These are phyloP conservation scores for Beauveria caledonica DNA, from an alignment of 2,329 filamentous ascomycete species.

Conservation along the genomic window DNA sequence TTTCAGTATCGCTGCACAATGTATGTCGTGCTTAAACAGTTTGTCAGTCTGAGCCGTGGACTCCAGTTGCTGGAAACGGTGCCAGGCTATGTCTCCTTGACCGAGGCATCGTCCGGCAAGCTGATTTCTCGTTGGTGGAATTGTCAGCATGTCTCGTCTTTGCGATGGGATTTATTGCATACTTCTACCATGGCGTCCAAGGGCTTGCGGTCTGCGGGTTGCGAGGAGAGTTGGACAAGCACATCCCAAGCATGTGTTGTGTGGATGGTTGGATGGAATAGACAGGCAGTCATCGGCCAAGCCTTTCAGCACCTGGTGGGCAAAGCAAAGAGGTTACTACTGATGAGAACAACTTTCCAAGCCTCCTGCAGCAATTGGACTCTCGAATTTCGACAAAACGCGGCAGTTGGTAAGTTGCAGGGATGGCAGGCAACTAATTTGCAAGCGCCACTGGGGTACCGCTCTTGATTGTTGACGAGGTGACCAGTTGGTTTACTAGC, in stretches of 20 bases:
- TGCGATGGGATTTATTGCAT: too few relatives aligned
- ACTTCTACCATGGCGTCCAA: not conserved
- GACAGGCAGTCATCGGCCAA: not conserved
- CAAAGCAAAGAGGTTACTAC: not conserved
- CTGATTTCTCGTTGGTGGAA: too few relatives aligned
- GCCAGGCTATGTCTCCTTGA: not conserved
- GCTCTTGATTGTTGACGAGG: not conserved
- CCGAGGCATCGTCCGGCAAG: not conserved
- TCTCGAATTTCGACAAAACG: not conserved
- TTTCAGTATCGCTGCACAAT: too few relatives aligned
- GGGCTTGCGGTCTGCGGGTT: not conserved
- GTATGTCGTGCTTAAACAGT: too few relatives aligned
- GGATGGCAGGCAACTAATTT: not conserved
- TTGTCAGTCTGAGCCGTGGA: not conserved
- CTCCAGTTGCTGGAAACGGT: not conserved
- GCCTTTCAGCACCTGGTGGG: not conserved
- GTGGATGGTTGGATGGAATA: not conserved
- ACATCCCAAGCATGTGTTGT: not conserved
- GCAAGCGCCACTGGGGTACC: not conserved
- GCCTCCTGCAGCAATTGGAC: not conserved
- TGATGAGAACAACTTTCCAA: not conserved
- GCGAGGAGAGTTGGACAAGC: not conserved
- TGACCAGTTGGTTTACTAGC: not conserved
- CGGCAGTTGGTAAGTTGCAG: slow-evolving; percentile 6
- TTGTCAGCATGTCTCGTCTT: not conserved